Evolutionary conservation across 768 basidiomycete genomes (phyloP), one percentile per base, ranked within the genome.

Genomic region (Gloeopeniophorella convolvens): DNA sequence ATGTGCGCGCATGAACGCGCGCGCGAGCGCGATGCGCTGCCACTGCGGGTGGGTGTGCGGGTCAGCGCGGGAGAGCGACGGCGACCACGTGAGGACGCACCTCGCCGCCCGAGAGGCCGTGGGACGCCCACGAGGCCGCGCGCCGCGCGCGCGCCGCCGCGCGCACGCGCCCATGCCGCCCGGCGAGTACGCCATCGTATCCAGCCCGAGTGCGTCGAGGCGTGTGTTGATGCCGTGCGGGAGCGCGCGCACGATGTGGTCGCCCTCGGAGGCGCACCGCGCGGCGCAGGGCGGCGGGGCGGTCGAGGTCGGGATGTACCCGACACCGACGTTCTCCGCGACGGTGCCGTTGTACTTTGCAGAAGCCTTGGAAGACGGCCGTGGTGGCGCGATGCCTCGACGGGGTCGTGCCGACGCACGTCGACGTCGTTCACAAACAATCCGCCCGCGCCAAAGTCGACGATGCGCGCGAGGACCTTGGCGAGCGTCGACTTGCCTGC

Each of bases 401-500:
- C 65, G 16, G 89, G 84, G 48, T 76, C 70, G 62, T 81, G 78
- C 27, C 72, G 71, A 34, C 85, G 77, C 45, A 87, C 72, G 63
- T 88, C 83, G 35, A 75, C 66, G 51, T 72, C 83, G 61, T 93
- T 92, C 62, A 92, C 72, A 44, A 74, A 66, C 43, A 92, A 67
- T 26, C 77, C 67, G 12, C 90, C 90, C 46, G 72, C 64, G 62
- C 86, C 79, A 63, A 85, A 89, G 62, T 88, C 88, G 48, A 82
- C 63, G 53, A 93, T 81, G 36, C 90, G 83, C 15, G 91, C 72
- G 23, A 94, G 69, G 40, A 89, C 74, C 60, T 88, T 88, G 2
- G 88, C 85, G 37, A 93, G 78, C 1, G 90, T 94, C 7, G 89
- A 88, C 71, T 94, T 94, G 23, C 88, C 87, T 89, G 58, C 45